Evolutionary conservation across 345 rosid genomes (phyloP), one percentile per base, ranked within the genome.

Genomic region (Angophora floribunda): DNA sequence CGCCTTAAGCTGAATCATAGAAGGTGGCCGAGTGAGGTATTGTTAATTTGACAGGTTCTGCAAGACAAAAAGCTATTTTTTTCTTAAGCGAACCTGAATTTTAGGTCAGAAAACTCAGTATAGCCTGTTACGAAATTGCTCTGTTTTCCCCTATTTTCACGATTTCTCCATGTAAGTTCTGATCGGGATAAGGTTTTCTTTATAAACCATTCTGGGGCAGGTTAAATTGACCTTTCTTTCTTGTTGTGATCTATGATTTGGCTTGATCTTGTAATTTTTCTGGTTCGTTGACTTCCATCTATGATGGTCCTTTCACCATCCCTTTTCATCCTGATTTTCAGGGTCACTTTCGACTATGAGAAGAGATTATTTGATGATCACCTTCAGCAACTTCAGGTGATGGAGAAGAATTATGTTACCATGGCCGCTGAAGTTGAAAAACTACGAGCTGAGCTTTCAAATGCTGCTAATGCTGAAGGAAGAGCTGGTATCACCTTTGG

Each of bases 401-500:
- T 98, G 99, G 97, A 97, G 92, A 94, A 95, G 90, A 96, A 96
- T 92, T 97, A 96, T 86, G 92, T 92, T 88, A 93, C 94, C 45
- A 96, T 98, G 99, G 93, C 98, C 51, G 93, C 91, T 94, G 99
- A 98, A 92, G 97, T 97, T 87, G 98, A 98, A 90, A 97, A 98
- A 89, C 99, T 96, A 89, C 96, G 95, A 87, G 95, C 95, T n/a
- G 97, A 96, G 90, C 88, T 98, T 88, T 91, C 89, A 67, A 96
- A 94, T 89, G 89, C 92, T 86, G 89, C 94, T 86, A 93, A 92
- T 93, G 87, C 90, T 49, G 99, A 93, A 51, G 92, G 93, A 89
- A 92, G 95, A 93, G 86, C 94, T 16, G 97, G 99, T 95, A 91
- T 86, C 52, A 24, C 85, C 86, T 67, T 47, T 45, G n/a, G 63